Percentiles rank a stretch among this genome's conserved stretches.
These are phyloP conservation scores for Fusarium sp. DNA, from an alignment of 2,329 filamentous ascomycete species.

Conservation along the genomic window DNA sequence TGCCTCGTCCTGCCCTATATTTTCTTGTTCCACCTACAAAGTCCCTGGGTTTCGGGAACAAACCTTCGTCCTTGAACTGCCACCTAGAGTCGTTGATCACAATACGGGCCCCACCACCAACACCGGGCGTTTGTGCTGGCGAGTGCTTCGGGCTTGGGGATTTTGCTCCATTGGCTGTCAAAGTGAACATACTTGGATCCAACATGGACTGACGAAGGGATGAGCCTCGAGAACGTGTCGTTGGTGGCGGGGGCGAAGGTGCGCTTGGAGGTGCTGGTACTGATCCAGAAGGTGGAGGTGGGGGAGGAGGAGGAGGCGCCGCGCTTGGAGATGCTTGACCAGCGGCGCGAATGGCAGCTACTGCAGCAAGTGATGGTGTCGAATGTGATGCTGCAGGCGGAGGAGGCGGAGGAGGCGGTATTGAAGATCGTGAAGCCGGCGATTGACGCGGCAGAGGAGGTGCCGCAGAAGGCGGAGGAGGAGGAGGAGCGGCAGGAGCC, in stretches of 20 bases:
- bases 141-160: conserved; percentile 57
- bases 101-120: conserved; percentile 53
- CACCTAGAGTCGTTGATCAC: conserved; percentile 82
- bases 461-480: conserved; percentile 51
- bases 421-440: conserved; percentile 44
- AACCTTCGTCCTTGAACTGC: conserved; percentile 84
- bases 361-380: conserved; percentile 54
- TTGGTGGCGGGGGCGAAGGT: conserved; percentile 52
- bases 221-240: conserved; percentile 55
- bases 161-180: conserved; percentile 70
- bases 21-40: conserved; percentile 79
- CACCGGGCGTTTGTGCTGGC: conserved; percentile 45
- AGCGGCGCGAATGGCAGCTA: conserved; percentile 58
- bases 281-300: conserved; percentile 48
- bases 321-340: conserved; percentile 53
- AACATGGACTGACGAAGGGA: conserved; percentile 71
- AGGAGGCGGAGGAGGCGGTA: conserved; percentile 45
- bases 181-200: conserved; percentile 80
- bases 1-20: conserved; percentile 91
- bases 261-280: conserved; percentile 48
- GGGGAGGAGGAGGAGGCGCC: conserved; percentile 47
- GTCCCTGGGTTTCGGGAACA: conserved; percentile 85
- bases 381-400: conserved; percentile 38
- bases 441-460: conserved; percentile 53
- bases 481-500: conserved; percentile 54